These are phyloP conservation scores for Pseudopyrenochaeta lycopersici DNA, from an alignment of 2,329 filamentous ascomycete species.

Conservation along the genomic window DNA sequence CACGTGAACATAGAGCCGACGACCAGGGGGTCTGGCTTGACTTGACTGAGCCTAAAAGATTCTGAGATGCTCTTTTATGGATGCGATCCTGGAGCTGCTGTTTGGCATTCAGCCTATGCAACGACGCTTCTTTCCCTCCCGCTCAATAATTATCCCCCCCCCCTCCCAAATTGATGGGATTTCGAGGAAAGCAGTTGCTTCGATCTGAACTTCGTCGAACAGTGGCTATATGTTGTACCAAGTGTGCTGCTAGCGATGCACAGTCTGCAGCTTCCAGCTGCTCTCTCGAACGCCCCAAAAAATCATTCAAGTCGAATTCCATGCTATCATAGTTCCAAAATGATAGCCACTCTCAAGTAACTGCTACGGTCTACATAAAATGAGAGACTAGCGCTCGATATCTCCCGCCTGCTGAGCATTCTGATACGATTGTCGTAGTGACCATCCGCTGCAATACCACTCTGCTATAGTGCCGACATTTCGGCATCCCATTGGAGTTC, in stretches of 20 bases:
- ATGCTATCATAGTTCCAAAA: slow-evolving; percentile 80
- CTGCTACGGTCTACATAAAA: slow-evolving; percentile 87
- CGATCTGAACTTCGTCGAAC: slow-evolving; percentile 82
- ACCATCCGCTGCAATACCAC: slow-evolving; percentile 65
- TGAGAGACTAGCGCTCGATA: slow-evolving; percentile 86
- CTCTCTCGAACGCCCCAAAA: slow-evolving; percentile 80
- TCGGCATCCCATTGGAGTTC: too few species aligned
- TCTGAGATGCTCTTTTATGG: background rate
- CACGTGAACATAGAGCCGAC: too few species aligned
- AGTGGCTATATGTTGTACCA: slow-evolving; percentile 85
- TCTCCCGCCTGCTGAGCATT: slow-evolving; percentile 86
- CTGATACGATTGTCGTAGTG: slow-evolving; percentile 87
- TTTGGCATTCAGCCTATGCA: slow-evolving; percentile 6
- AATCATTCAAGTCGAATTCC: slow-evolving; percentile 85
- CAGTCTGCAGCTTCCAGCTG: slow-evolving; percentile 89
- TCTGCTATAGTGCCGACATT: too few species aligned
- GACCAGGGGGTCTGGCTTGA: too few species aligned
- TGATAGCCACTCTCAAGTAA: slow-evolving; percentile 79
- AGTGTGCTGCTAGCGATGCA: slow-evolving; percentile 78
- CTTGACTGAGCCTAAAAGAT: background rate
- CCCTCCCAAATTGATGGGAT: slow-evolving; percentile 70
- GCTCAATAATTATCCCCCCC: slow-evolving; percentile 73
- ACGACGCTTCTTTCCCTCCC: slow-evolving; percentile 63
- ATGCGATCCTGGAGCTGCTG: background rate
- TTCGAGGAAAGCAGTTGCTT: slow-evolving; percentile 79